Conservation (phyloP, 83 land plant species). For the Thuja plicata region DNA sequence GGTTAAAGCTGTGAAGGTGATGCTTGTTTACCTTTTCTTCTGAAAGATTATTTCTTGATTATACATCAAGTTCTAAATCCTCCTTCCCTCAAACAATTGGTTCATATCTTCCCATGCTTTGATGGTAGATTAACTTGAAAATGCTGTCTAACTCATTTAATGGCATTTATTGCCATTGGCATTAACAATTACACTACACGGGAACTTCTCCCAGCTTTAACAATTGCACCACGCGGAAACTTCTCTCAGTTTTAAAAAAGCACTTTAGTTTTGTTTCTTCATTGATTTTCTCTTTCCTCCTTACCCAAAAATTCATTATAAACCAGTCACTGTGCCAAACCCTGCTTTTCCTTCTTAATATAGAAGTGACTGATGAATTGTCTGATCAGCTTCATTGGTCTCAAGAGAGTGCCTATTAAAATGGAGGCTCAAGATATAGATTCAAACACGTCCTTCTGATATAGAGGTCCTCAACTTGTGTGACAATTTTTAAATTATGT, state of each 20-base stretch:
- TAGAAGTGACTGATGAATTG: neutral
- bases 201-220: too few relatives aligned
- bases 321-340: neutral
- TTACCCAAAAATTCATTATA: neutral
- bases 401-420: neutral
- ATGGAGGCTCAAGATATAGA: neutral
- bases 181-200: neutral
- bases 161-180: neutral
- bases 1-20: neutral
- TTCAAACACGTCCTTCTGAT: neutral
- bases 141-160: neutral
- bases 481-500: neutral
- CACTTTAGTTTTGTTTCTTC: neutral
- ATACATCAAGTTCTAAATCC: neutral
- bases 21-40: neutral
- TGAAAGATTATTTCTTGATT: neutral
- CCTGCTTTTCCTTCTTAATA: neutral
- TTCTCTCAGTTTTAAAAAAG: neutral
- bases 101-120: neutral
- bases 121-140: neutral
- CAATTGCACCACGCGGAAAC: neutral
- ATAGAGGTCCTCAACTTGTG: neutral
- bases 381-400: neutral
- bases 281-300: neutral
- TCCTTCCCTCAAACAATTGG: neutral